Percentiles rank a stretch among this genome's conserved stretches.
phyloP scores from a whole-genome alignment of 192 early-diverging fungal species.

The Mortierella antarctica region DNA sequence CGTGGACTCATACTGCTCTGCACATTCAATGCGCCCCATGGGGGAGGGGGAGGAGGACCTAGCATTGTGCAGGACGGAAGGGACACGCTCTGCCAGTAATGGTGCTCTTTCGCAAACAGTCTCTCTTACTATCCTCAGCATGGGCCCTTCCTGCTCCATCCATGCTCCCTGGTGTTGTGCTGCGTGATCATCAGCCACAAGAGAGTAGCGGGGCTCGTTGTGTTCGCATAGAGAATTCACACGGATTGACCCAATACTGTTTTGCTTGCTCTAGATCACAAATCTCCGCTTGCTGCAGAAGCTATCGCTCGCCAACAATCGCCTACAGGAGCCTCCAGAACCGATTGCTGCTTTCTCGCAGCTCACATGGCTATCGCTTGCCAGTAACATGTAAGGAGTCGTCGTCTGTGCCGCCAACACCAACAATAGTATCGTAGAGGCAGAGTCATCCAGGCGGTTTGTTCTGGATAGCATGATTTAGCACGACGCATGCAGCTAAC shows the following conservation, averaged over 20 bases:
- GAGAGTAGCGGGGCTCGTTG: too few relatives aligned
- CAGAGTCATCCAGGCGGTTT: not conserved
- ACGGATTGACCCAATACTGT: not conserved
- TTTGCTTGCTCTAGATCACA: conserved; percentile 21
- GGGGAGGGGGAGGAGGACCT: too few relatives aligned
- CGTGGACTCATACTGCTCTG: too few relatives aligned
- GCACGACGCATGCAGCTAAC: not conserved
- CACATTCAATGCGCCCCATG: too few relatives aligned
- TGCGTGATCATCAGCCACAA: too few relatives aligned
- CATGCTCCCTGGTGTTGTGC: too few relatives aligned
- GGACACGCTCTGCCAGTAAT: too few relatives aligned
- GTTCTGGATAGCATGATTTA: not conserved
- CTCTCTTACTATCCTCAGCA: too few relatives aligned
- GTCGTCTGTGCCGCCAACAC: not conserved
- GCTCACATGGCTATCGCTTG: conserved; percentile 55
- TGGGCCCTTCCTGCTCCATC: too few relatives aligned
- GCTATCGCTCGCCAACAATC: conserved; percentile 56
- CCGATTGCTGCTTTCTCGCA: conserved; percentile 51
- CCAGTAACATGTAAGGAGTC: conserved; percentile 52
- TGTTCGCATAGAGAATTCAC: too few relatives aligned
- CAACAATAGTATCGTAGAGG: not conserved
- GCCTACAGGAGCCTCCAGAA: conserved; percentile 48
- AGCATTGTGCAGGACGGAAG: too few relatives aligned
- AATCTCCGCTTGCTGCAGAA: conserved; percentile 43
- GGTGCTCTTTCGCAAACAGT: too few relatives aligned